These are phyloP conservation scores for Macaranga tanarius DNA, from an alignment of 441 rosid genomes.

Conservation along the genomic window DNA sequence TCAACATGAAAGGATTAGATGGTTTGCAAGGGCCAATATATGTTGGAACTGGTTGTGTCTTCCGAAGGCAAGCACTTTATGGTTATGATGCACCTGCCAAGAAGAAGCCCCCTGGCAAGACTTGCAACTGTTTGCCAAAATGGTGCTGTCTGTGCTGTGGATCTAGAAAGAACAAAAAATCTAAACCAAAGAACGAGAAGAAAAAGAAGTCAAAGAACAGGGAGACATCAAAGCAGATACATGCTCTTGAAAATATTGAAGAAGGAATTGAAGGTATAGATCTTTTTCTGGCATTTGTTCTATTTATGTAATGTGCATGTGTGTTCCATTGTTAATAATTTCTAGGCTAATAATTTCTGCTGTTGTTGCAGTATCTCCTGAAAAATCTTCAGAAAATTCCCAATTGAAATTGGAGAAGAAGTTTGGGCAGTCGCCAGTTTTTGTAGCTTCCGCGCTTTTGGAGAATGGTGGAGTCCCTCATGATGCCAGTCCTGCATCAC, in stretches of 20 bases:
- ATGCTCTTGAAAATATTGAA: slow-evolving; percentile 78
- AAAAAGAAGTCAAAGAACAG: slow-evolving; percentile 41
- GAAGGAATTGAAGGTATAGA: slow-evolving; percentile 72
- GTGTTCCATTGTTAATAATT: background rate
- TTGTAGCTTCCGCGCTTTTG: slow-evolving; percentile 74
- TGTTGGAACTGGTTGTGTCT: slow-evolving; percentile 97
- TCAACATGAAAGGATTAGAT: slow-evolving; percentile 97
- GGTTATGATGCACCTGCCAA: slow-evolving; percentile 86
- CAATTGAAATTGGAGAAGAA: slow-evolving; percentile 86
- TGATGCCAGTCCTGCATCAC: slow-evolving; percentile 76
- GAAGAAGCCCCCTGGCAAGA: slow-evolving; percentile 77
- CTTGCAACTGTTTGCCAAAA: slow-evolving; percentile 94
- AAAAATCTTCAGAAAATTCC: slow-evolving; percentile 33
- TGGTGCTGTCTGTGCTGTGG: slow-evolving; percentile 75
- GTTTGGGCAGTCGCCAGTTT: slow-evolving; percentile 93
- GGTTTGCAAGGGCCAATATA: slow-evolving; percentile 99
- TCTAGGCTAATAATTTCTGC: background rate
- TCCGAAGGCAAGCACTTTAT: slow-evolving; percentile 90
- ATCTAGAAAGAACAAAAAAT: slow-evolving; percentile 56
- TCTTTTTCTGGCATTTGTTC: slow-evolving; percentile 3
- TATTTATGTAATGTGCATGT: background rate
- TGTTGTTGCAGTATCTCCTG: slow-evolving; percentile 35
- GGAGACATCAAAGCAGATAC: slow-evolving; percentile 73
- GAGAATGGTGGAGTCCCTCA: slow-evolving; percentile 85
- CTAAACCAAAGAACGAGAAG: slow-evolving; percentile 42